phyloP scores from a whole-genome alignment of 495 filamentous ascomycete species.

The Penicillium argentinense region DNA sequence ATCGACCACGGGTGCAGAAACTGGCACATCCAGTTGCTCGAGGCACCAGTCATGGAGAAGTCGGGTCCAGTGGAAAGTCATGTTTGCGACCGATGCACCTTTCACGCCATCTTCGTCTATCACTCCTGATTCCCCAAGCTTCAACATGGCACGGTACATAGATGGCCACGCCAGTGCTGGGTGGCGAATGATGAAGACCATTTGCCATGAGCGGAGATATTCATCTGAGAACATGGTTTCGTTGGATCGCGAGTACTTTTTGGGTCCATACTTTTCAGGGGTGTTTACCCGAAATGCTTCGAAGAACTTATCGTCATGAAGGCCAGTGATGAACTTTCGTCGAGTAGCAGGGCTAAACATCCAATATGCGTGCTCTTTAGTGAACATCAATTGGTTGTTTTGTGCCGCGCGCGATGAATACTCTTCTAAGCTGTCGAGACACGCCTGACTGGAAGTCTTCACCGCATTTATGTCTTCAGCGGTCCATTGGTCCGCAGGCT shows the following conservation, averaged over 20 bases:
- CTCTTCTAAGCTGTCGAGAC: constrained; percentile 27
- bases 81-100: constrained; percentile 15
- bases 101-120: constrained; percentile 9
- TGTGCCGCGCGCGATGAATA: constrained; percentile 19
- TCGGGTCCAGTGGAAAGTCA: constrained; percentile 34
- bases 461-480: constrained; percentile 14
- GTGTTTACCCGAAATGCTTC: constrained; percentile 1
- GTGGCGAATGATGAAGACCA: constrained; percentile 45
- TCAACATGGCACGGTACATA: constrained; percentile 29
- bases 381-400: constrained; percentile 31
- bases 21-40: constrained; percentile 12
- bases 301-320: background rate
- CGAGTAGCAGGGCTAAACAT: constrained; percentile 11
- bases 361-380: constrained; percentile 42
- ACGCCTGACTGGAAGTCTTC: constrained; percentile 12
- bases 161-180: constrained; percentile 42
- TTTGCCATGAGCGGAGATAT: constrained; percentile 34
- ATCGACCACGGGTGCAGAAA: constrained; percentile 40
- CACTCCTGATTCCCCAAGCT: constrained; percentile 15
- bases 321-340: background rate
- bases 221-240: constrained; percentile 41
- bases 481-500: constrained; percentile 29
- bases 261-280: constrained; percentile 10
- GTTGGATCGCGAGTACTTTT: constrained; percentile 30
- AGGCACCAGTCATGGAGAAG: constrained; percentile 35